Base-by-base conservation (phyloP, 495 filamentous ascomycete species). In the Neurospora sp. region DNA sequence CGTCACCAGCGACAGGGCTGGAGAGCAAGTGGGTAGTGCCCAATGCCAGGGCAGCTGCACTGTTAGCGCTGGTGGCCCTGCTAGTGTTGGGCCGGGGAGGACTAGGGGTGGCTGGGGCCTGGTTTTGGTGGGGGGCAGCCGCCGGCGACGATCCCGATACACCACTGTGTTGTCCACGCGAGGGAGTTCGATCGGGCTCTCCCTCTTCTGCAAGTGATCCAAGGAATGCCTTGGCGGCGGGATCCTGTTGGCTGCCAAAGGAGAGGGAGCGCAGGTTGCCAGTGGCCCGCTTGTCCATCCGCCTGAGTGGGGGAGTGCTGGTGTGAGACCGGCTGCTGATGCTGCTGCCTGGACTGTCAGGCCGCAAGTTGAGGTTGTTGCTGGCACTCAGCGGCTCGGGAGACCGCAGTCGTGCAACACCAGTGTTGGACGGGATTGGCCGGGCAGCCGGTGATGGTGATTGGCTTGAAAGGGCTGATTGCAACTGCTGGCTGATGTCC, bases 181-280 rank as follows among this genome's bases (percentile, higher is more conserved):
- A 35, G 40, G 38, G 22, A 16, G 31, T 41, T 9, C 35, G 35
- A 37, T 37, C 35, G 35, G 35, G 35, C 35, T 35, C 53, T 35
- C 22, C 53, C 12, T 59, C 48, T 14, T 35, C 53, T 35, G 53
- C 53, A 35, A 35, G 53, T 65, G 27, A 35, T 18, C 53, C 53
- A 35, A 35, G 53, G 53, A 65, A 65, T 65, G 53, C 35, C 75
- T 77, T 76, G 76, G 78, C 79, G 59, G 74, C 70, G 16, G 76
- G 72, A 40, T 79, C 76, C 69, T 75, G 84, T 83, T 86, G 85
- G 83, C 89, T 91, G 76, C 53, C 12, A 35, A 90, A 89, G 78
- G 81, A 91, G 82, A 90, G 89, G 79, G 81, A 91, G 83, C 94
- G 85, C 79, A 96, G 84, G 87, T 96, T 91, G 78, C 92, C 91